Evolutionary conservation across 2,329 filamentous ascomycete genomes (phyloP).

Genomic region (Claviceps fusiformis): DNA sequence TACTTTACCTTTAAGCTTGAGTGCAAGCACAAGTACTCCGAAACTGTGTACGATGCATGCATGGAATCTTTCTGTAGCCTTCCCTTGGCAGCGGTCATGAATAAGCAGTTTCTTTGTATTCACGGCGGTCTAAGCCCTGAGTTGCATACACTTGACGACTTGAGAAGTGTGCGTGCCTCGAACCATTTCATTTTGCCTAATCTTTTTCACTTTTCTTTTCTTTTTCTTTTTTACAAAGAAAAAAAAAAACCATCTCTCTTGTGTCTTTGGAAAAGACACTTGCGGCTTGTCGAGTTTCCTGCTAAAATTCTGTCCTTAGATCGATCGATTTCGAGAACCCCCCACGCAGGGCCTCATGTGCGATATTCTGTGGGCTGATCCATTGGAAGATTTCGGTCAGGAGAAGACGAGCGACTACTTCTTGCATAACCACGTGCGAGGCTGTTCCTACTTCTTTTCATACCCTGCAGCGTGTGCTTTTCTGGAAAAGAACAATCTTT

Average conservation of each 20-base stretch:
- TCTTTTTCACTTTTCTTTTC: neutral
- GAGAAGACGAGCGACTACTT: constrained; percentile 98
- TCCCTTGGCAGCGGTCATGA: constrained; percentile 93
- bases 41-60: constrained; percentile 90
- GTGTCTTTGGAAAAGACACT: no score
- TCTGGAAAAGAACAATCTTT: constrained; percentile 95
- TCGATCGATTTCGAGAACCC: constrained; percentile 94
- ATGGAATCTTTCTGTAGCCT: constrained; percentile 96
- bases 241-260: neutral
- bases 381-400: constrained; percentile 94
- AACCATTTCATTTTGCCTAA: no score
- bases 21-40: constrained; percentile 99
- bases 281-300: no score
- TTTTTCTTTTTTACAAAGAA: neutral
- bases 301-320: constrained; percentile 33
- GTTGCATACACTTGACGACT: constrained; percentile 85
- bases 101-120: constrained; percentile 99
- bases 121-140: constrained; percentile 94
- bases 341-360: constrained; percentile 98
- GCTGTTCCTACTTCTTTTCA: constrained; percentile 98
- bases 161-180: constrained; percentile 58
- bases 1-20: constrained; percentile 99
- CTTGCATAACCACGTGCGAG: constrained; percentile 93
- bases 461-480: constrained; percentile 96
- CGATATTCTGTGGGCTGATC: constrained; percentile 97